A percentile compares a stretch with the other conserved stretches of the same genome.
Evolutionary conservation across 768 basidiomycete species (phyloP).

Genomic region (Podaxis sp.): DNA sequence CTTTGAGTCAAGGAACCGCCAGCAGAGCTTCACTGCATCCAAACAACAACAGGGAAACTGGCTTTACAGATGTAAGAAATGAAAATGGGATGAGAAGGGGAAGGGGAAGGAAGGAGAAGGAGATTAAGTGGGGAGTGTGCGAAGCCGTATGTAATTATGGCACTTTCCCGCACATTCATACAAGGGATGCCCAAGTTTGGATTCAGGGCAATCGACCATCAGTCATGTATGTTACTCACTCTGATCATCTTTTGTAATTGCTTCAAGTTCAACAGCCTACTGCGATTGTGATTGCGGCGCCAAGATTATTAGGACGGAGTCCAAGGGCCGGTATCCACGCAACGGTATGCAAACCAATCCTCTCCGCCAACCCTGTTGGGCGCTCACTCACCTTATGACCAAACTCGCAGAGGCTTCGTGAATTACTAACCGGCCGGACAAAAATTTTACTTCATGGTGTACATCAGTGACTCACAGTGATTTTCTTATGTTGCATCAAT

Average conservation of each 20-base stretch:
- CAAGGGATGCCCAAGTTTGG: conserved; percentile 1
- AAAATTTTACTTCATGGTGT: too few species aligned
- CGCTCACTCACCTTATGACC: too few species aligned
- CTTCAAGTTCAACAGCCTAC: not conserved
- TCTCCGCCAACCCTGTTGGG: too few species aligned
- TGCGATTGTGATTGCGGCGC: not conserved
- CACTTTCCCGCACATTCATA: conserved; percentile 6
- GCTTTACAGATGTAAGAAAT: not conserved
- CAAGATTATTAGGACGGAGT: too few species aligned
- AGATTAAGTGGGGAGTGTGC: conserved; percentile 7
- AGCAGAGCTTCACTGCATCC: conserved; percentile 7
- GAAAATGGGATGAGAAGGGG: not conserved
- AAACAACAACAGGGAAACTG: not conserved
- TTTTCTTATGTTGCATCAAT: too few species aligned
- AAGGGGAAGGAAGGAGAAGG: conserved; percentile 1
- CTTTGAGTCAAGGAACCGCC: conserved; percentile 1
- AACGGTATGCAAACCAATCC: too few species aligned
- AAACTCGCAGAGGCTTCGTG: too few species aligned
- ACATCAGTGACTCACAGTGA: too few species aligned
- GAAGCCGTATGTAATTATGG: conserved; percentile 12
- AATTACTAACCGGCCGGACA: too few species aligned
- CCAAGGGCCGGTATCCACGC: conserved; percentile 15
- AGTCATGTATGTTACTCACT: not conserved
- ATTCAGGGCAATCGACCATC: not conserved
- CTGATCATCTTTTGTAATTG: not conserved